Evolutionary conservation across 345 rosid species (phyloP).

Genomic region (Brassica carinata): DNA sequence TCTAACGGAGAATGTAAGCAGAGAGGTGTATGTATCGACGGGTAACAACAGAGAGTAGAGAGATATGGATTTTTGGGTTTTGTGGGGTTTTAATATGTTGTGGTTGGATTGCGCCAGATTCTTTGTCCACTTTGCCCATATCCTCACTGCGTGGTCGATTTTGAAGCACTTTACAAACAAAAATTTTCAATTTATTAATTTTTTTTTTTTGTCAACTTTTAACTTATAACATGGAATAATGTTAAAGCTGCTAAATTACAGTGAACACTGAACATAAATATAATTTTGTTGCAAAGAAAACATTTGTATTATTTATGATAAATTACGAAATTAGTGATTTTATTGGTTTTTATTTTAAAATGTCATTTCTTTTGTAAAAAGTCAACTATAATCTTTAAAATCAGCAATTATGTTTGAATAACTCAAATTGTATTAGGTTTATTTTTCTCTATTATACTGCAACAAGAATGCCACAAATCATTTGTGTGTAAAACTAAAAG

Average conservation of each 20-base stretch:
- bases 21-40: constrained; percentile 33
- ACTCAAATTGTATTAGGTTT: not conserved
- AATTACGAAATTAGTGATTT: not conserved
- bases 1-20: constrained; percentile 14
- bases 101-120: constrained; percentile 23
- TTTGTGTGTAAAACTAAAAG: constrained; percentile 6
- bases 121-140: constrained; percentile 18
- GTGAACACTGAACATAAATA: not conserved
- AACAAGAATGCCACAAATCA: constrained; percentile 6
- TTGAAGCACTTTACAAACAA: not conserved
- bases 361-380: not conserved
- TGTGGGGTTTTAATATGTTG: constrained; percentile 35
- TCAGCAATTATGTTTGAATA: not conserved
- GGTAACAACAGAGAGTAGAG: not conserved
- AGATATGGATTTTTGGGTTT: constrained; percentile 29
- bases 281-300: too few species aligned
- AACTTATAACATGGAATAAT: not conserved
- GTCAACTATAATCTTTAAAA: not conserved
- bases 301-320: not conserved
- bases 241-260: not conserved
- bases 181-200: not conserved
- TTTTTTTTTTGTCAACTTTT: not conserved
- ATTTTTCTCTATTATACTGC: not conserved
- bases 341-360: not conserved
- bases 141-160: constrained; percentile 24